A percentile compares a stretch with the other conserved stretches of the same genome.
Conservation (phyloP, 2,329 filamentous ascomycete genomes). For the Lachnellula willkommii region DNA sequence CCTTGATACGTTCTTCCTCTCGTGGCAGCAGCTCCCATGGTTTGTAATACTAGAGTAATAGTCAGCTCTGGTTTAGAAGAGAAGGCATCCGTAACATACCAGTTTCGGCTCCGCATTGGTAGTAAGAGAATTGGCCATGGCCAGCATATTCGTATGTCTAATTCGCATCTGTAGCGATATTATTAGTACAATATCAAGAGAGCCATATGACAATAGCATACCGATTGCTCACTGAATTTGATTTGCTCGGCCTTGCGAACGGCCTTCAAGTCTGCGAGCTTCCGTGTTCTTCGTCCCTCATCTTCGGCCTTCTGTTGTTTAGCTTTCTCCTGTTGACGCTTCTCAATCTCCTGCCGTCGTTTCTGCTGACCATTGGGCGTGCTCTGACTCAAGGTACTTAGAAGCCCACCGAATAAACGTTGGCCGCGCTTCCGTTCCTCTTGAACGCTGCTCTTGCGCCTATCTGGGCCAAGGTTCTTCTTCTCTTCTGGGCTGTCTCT, state of each 20-base stretch:
- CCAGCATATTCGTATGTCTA: conserved; percentile 66
- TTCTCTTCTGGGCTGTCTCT: conserved; percentile 17
- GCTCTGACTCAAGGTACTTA: conserved; percentile 60
- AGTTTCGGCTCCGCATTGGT: conserved; percentile 68
- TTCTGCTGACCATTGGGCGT: conserved; percentile 58
- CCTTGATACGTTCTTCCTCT: conserved; percentile 65
- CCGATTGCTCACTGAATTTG: conserved; percentile 69
- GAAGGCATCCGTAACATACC: conserved; percentile 47
- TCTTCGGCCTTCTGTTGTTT: conserved; percentile 68
- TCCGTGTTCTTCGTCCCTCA: conserved; percentile 60
- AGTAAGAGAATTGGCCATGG: conserved; percentile 65
- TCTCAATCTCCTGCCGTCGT: conserved; percentile 74
- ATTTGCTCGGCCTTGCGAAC: conserved; percentile 65
- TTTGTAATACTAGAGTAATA: conserved; percentile 64
- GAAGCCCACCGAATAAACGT: conserved; percentile 75
- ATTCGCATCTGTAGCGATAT: conserved; percentile 47
- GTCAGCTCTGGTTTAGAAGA: conserved; percentile 17
- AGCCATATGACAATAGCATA: conserved; percentile 41
- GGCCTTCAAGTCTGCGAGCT: conserved; percentile 55
- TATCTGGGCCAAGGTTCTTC: conserved; percentile 24
- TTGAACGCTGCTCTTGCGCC: conserved; percentile 44
- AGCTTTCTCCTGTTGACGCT: conserved; percentile 70
- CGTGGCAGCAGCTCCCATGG: conserved; percentile 69
- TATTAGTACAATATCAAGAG: conserved; percentile 1
- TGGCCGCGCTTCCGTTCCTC: conserved; percentile 83